phyloP scores from a whole-genome alignment of 73 alveolate genomes.

The Breviolum minutum region DNA sequence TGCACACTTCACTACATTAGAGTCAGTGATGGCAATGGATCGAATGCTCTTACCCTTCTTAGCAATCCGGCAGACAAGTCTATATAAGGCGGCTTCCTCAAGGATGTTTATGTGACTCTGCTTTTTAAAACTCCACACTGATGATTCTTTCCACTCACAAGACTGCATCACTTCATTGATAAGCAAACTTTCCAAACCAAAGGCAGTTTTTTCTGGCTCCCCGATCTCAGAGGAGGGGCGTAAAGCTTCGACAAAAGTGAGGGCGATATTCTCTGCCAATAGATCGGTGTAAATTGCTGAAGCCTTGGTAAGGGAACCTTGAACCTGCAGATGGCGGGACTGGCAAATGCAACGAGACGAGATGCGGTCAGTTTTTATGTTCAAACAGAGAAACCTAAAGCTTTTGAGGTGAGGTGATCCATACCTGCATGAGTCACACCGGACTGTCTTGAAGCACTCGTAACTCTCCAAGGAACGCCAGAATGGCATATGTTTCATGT shows the following conservation, averaged over 20 bases:
- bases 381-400: neutral
- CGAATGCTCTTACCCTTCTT: neutral
- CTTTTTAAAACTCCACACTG: neutral
- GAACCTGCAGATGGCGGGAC: neutral
- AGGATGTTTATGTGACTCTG: neutral
- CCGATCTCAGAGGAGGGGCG: neutral
- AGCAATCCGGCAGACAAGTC: neutral
- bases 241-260: neutral
- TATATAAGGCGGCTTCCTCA: neutral
- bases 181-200: neutral
- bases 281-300: neutral
- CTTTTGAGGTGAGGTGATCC: neutral
- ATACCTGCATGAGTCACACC: neutral
- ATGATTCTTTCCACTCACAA: neutral
- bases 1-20: conserved; percentile 8
- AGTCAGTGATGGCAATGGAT: neutral
- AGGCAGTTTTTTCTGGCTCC: neutral
- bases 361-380: neutral
- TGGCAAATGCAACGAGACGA: neutral
- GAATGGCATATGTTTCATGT: neutral
- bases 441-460: too few relatives aligned
- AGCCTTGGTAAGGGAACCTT: neutral
- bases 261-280: neutral
- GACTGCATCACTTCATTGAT: neutral
- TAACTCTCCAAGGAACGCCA: neutral